Evolutionary conservation across 805 yeast species (phyloP).

Genomic region (Candida sanyiensis): DNA sequence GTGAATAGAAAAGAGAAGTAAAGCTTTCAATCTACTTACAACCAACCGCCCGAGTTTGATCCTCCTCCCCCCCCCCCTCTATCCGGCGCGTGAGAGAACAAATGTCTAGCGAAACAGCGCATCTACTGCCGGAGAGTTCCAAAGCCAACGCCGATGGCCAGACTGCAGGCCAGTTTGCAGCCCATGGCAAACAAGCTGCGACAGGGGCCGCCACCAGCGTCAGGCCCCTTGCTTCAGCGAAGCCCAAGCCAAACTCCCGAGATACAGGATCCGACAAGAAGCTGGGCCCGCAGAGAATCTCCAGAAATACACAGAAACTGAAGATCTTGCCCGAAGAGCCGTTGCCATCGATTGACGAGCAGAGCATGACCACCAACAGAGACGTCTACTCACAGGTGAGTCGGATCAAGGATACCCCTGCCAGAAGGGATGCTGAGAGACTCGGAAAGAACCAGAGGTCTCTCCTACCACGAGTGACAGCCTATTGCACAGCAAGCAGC

Average conservation of each 20-base stretch:
- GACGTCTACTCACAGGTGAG: constrained; percentile 81
- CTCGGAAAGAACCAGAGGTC: constrained; percentile 74
- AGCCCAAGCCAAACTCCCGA: constrained; percentile 5
- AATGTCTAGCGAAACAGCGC: constrained; percentile 2
- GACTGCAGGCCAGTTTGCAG: too few relatives aligned
- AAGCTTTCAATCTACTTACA: too few relatives aligned
- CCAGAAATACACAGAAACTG: constrained; percentile 68
- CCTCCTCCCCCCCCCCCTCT: too few relatives aligned
- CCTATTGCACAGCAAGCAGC: constrained; percentile 92
- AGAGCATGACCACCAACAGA: constrained; percentile 21
- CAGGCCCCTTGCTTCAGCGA: constrained; percentile 6
- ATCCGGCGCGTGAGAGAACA: too few relatives aligned
- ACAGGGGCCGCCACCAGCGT: too few relatives aligned
- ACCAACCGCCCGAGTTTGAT: too few relatives aligned
- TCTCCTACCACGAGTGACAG: constrained; percentile 87
- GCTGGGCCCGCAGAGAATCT: constrained; percentile 68
- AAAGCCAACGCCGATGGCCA: background rate
- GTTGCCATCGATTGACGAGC: constrained; percentile 22
- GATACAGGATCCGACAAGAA: constrained; percentile 27
- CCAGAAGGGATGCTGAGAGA: constrained; percentile 89
- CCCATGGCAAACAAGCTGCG: too few relatives aligned
- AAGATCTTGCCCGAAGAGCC: constrained; percentile 64
- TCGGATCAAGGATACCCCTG: constrained; percentile 79
- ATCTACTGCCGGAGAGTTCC: background rate
- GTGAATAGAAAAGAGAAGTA: background rate